Evolutionary conservation across 345 rosid species (phyloP).

Genomic region (Psidium friedrichsthalianum): DNA sequence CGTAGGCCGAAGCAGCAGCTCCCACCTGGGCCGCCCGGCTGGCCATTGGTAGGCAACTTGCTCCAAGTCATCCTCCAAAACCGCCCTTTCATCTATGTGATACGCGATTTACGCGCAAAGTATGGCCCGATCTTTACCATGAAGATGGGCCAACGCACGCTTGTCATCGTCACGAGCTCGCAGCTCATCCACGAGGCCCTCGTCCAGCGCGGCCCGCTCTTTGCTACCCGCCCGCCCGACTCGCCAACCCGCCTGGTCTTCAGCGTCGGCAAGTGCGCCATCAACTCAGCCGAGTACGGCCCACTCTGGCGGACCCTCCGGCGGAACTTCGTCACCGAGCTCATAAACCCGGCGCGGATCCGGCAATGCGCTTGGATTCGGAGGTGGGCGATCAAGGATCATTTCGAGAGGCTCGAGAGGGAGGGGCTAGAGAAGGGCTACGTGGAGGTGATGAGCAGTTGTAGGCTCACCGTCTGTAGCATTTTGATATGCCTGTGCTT

Average conservation of each 20-base stretch:
- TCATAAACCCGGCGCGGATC: conserved; percentile 56
- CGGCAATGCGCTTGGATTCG: conserved; percentile 86
- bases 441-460: conserved; percentile 67
- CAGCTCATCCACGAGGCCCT: conserved; percentile 88
- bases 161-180: conserved; percentile 64
- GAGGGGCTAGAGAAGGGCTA: conserved; percentile 42
- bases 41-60: conserved; percentile 84
- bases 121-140: conserved; percentile 90
- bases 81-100: conserved; percentile 58
- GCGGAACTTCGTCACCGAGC: conserved; percentile 72
- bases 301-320: conserved; percentile 72
- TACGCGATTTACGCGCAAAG: conserved; percentile 54
- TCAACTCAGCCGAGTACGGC: conserved; percentile 84
- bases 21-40: conserved; percentile 82
- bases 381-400: conserved; percentile 61
- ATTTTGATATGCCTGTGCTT: conserved; percentile 75
- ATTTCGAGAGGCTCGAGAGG: conserved; percentile 47
- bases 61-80: conserved; percentile 62
- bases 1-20: conserved; percentile 13
- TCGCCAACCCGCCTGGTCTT: conserved; percentile 76
- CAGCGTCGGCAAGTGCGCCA: conserved; percentile 85
- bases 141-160: conserved; percentile 94
- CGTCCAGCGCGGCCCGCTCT: conserved; percentile 48
- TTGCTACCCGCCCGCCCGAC: conserved; percentile 78
- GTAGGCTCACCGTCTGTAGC: conserved; percentile 70